These are phyloP conservation scores for Yamadazyma olivae DNA, from an alignment of 805 yeast genomes.

Conservation along the genomic window DNA sequence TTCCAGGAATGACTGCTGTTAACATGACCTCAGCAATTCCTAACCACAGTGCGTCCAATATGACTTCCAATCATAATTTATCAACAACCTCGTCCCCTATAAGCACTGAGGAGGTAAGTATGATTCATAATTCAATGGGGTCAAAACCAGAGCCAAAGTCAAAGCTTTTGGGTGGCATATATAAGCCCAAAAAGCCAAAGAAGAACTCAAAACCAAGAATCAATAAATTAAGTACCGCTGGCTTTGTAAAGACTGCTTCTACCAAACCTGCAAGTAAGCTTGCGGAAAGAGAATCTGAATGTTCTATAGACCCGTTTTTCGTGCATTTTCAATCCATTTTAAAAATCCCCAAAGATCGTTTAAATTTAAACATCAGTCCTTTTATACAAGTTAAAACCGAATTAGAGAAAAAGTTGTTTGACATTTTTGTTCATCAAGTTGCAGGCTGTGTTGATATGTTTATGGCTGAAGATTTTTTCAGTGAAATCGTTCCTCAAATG, in stretches of 20 bases:
- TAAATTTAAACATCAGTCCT: slow-evolving; percentile 4
- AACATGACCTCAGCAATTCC: too few species aligned
- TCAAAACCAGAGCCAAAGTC: too few species aligned
- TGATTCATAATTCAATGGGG: too few species aligned
- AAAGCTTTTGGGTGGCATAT: slow-evolving; percentile 9
- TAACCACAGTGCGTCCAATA: too few species aligned
- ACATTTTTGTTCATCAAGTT: slow-evolving; percentile 27
- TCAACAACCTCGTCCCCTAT: too few species aligned
- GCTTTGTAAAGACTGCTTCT: neutral
- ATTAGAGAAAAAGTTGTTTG: slow-evolving; percentile 30
- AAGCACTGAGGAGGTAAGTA: too few species aligned
- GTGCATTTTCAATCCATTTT: slow-evolving; percentile 6
- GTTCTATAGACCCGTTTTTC: slow-evolving; percentile 6
- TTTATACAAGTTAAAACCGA: slow-evolving; percentile 15
- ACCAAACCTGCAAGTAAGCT: neutral
- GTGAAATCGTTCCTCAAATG: slow-evolving; percentile 30
- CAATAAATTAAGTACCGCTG: slow-evolving; percentile 23
- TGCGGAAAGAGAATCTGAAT: slow-evolving; percentile 6
- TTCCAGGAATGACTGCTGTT: too few species aligned
- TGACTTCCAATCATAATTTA: too few species aligned
- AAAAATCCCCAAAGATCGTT: slow-evolving; percentile 2
- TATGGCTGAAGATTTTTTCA: slow-evolving; percentile 25
- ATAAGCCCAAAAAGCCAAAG: slow-evolving; percentile 36
- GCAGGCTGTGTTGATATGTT: slow-evolving; percentile 32
- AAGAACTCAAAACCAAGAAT: slow-evolving; percentile 35